These are phyloP conservation scores for Ophiocordyceps camponoti-rufipedis DNA, from an alignment of 2,329 filamentous ascomycete species.

Conservation along the genomic window DNA sequence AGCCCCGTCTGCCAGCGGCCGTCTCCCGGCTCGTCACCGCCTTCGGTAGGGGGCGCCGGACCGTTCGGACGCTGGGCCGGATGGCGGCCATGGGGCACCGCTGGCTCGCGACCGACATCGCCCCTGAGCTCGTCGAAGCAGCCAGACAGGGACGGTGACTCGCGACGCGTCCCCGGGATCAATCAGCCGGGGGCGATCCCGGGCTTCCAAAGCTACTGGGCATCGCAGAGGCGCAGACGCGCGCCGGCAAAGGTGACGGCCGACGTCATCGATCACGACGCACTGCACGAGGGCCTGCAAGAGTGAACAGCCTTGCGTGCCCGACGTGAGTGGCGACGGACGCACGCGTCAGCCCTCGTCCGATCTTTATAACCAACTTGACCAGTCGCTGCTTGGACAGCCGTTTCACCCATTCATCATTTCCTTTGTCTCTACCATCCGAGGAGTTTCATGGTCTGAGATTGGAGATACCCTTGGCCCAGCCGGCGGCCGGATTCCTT, in stretches of 20 bases:
- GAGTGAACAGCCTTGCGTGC: conserved; percentile 7
- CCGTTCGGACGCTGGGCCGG: conserved; percentile 25
- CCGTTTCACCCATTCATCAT: background rate
- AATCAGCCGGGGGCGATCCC: conserved; percentile 62
- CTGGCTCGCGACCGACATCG: conserved; percentile 3
- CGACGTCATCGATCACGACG: conserved; percentile 37
- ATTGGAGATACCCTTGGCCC: background rate
- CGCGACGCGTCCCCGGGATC: conserved; percentile 47
- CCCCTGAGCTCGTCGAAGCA: conserved; percentile 4
- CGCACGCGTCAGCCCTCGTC: background rate
- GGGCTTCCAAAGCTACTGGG: conserved; percentile 44
- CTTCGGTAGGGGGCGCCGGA: conserved; percentile 8
- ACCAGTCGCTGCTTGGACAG: background rate
- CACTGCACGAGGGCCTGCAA: conserved; percentile 38
- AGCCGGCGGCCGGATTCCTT: background rate
- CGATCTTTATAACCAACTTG: background rate
- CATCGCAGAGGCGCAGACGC: conserved; percentile 28
- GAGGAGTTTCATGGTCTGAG: background rate
- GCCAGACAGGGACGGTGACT: conserved; percentile 12
- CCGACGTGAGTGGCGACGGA: background rate
- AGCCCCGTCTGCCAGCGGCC: conserved; percentile 12
- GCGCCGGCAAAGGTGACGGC: conserved; percentile 39
- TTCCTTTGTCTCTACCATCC: background rate
- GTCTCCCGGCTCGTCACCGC: conserved; percentile 8
- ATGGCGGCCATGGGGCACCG: conserved; percentile 28